A percentile compares a stretch with the other conserved stretches of the same genome.
Evolutionary conservation across 306 rosid species (phyloP).

Genomic region (Vicia sativa): DNA sequence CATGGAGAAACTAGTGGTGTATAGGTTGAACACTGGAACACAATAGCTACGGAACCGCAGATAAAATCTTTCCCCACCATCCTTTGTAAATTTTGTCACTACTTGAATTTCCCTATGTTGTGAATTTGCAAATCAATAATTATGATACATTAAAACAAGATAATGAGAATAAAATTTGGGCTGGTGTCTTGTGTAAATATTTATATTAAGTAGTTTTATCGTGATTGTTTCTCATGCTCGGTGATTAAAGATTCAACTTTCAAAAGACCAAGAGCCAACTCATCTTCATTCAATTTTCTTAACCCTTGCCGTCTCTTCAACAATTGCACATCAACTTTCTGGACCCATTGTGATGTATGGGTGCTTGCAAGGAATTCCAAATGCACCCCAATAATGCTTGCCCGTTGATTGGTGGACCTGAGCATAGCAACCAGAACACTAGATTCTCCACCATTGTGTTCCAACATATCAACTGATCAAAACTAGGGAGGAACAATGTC

Average conservation of each 20-base stretch:
- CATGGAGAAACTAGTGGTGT: slow-evolving; percentile 64
- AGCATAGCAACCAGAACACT: too few species aligned
- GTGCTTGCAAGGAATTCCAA: too few species aligned
- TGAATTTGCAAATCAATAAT: slow-evolving; percentile 24
- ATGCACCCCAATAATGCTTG: too few species aligned
- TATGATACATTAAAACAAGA: slow-evolving; percentile 13
- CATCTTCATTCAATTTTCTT: slow-evolving; percentile 63
- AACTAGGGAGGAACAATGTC: too few species aligned
- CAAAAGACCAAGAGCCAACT: slow-evolving; percentile 74
- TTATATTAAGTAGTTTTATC: not conserved
- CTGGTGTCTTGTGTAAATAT: too few species aligned
- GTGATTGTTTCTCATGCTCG: slow-evolving; percentile 16
- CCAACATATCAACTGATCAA: too few species aligned
- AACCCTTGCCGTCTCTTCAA: slow-evolving; percentile 73
- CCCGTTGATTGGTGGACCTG: too few species aligned
- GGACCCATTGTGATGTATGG: too few species aligned
- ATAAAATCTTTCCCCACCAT: not conserved
- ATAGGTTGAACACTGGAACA: slow-evolving; percentile 46
- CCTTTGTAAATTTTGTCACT: slow-evolving; percentile 22
- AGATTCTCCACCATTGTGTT: too few species aligned
- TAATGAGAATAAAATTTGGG: slow-evolving; percentile 13
- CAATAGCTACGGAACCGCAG: too few species aligned
- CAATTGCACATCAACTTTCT: slow-evolving; percentile 57
- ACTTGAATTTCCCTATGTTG: slow-evolving; percentile 18
- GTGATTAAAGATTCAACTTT: slow-evolving; percentile 32